These are phyloP conservation scores for Hypoxylon sp. DNA, from an alignment of 2,329 filamentous ascomycete species.

Conservation along the genomic window DNA sequence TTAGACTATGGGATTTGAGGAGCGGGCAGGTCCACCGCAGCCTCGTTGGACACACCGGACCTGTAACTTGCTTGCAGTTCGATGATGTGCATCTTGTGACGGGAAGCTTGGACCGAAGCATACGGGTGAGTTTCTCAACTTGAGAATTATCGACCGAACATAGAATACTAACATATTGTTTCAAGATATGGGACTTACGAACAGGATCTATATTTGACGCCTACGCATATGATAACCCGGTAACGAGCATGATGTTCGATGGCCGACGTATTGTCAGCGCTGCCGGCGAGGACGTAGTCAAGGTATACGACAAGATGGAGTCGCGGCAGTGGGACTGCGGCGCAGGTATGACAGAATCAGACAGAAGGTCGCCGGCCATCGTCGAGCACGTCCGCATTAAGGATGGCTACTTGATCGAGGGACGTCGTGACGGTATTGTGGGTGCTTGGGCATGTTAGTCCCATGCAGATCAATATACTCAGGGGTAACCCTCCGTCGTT, in stretches of 20 bases:
- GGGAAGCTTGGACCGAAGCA: constrained; percentile 89
- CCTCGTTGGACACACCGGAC: constrained; percentile 92
- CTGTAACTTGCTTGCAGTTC: constrained; percentile 94
- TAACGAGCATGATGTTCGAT: constrained; percentile 99
- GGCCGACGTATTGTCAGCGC: constrained; percentile 86
- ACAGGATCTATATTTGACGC: constrained; percentile 96
- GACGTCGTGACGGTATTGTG: constrained; percentile 84
- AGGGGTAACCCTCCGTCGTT: constrained; percentile 3
- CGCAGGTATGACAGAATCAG: constrained; percentile 75
- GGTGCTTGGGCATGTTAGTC: constrained; percentile 74
- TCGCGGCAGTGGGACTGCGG: constrained; percentile 97
- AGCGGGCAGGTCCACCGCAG: constrained; percentile 97
- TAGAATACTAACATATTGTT: constrained; percentile 50
- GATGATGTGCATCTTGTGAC: constrained; percentile 96
- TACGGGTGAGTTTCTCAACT: constrained; percentile 74
- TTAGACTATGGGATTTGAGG: constrained; percentile 93
- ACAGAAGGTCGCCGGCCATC: constrained; percentile 70
- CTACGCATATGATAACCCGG: constrained; percentile 90
- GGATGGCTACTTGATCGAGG: constrained; percentile 94
- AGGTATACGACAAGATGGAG: constrained; percentile 98
- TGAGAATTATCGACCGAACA: background rate
- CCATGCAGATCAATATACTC: constrained; percentile 2
- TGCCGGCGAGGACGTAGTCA: constrained; percentile 91
- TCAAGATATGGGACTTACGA: constrained; percentile 95
- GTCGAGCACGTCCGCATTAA: constrained; percentile 90